Conservation (phyloP, 2,329 filamentous ascomycete genomes). For the Fusarium foetens region DNA sequence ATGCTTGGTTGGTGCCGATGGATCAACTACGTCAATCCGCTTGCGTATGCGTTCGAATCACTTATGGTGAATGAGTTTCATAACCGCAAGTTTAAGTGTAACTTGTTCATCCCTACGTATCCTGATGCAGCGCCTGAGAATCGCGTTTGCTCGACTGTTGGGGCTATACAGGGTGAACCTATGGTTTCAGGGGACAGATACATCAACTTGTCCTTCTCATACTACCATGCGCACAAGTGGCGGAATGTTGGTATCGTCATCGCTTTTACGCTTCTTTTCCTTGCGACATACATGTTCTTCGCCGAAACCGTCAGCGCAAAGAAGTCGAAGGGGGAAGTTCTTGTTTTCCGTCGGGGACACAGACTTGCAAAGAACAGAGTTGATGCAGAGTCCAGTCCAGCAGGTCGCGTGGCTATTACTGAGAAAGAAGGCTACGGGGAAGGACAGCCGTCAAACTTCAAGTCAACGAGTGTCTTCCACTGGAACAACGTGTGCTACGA, state of each 20-base stretch:
- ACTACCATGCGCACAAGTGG: conserved; percentile 61
- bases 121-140: conserved; percentile 39
- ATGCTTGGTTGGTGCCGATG: conserved; percentile 74
- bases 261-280: conserved; percentile 60
- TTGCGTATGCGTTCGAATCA: conserved; percentile 72
- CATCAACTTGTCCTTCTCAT: conserved; percentile 55
- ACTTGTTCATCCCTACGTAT: conserved; percentile 46
- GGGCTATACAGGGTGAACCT: conserved; percentile 56
- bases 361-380: neutral
- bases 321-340: conserved; percentile 69
- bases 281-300: conserved; percentile 59
- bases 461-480: conserved; percentile 78
- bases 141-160: conserved; percentile 58
- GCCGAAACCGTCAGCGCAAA: conserved; percentile 60
- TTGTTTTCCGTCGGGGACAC: conserved; percentile 64
- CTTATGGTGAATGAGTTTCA: conserved; percentile 74
- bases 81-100: conserved; percentile 40
- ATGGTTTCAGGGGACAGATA: conserved; percentile 60
- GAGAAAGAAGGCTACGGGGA: conserved; percentile 30
- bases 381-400: conserved; percentile 28
- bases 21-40: conserved; percentile 72
- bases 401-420: neutral
- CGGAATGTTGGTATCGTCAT: conserved; percentile 67
- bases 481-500: conserved; percentile 82
- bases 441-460: conserved; percentile 40